Evolutionary conservation across 129 eudicot genomes (phyloP), one percentile per base, ranked within the genome.

Genomic region (Solidago caesia): DNA sequence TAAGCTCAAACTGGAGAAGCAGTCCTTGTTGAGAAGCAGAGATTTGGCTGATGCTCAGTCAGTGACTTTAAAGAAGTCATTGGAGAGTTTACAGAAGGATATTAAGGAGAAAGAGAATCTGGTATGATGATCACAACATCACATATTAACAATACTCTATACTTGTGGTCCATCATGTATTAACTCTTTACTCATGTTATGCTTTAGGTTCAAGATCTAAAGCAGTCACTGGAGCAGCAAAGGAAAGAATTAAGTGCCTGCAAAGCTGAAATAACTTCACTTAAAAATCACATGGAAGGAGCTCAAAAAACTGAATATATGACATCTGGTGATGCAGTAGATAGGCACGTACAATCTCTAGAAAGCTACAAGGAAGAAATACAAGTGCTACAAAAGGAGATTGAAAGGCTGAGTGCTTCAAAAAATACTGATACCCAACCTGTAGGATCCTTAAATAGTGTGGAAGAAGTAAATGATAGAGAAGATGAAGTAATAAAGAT

Each of bases 241-340:
- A 86, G 80, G 75, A 88, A 85, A 77, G 96, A 90, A 81, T 77
- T 94, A 67, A 88, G 87, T 85, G 90, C 77, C 52, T 94, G 88
- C 84, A 88, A 96, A 75, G 79, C 93, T 71, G 98, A 94, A 83
- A 87, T 91, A 82, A 87, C 88, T 71, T 87, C 97, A 71, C 92
- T 94, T 46, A 86, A 90, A 82, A 83, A 82, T 86, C 89, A 81
- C 81, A 82, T 87, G 48, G 96, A 92, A 82, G 91, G 88, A 63
- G 83, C 85, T 74, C 87, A 56, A 75, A 75, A 87, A 60, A 82
- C 85, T 53, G 77, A 73, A 44, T 55, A 5, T 64, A 39, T 47
- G 61, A 16, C 80, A 80, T 65, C 79, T 64, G 70, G 74, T 76
- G 84, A 77, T 44, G 75, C 68, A 71, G 85, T 71, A 43, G 76